Conservation (phyloP, 2,329 filamentous ascomycete species). For the Scedosporium dehoogii region DNA sequence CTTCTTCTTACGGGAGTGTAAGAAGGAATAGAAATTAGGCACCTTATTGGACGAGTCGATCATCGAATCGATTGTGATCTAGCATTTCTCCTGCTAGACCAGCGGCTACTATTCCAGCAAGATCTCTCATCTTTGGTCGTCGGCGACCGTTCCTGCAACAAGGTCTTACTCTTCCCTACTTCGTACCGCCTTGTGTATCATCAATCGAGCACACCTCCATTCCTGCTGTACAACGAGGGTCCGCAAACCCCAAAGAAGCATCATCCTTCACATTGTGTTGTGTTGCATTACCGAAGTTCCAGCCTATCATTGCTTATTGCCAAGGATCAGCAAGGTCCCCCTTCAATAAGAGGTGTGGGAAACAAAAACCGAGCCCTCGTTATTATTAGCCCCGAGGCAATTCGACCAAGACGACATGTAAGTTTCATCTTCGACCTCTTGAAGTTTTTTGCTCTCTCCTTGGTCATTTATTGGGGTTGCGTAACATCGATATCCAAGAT, state of each 20-base stretch:
- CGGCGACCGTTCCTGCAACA: background rate
- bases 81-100: background rate
- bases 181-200: background rate
- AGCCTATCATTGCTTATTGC: conserved; percentile 2
- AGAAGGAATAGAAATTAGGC: background rate
- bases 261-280: conserved; percentile 2
- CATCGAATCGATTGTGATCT: background rate
- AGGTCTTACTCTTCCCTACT: background rate
- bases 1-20: background rate
- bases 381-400: background rate
- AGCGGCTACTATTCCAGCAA: background rate
- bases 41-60: background rate
- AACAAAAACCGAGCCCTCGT: background rate
- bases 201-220: background rate
- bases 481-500: background rate
- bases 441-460: background rate
- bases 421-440: background rate
- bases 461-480: background rate
- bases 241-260: conserved; percentile 3
- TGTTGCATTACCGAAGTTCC: conserved; percentile 3
- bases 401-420: background rate
- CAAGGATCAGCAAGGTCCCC: background rate
- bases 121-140: background rate
- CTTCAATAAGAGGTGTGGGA: background rate
- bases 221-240: background rate